Evolutionary conservation across 768 basidiomycete species (phyloP).

Genomic region (Termitomyces sp.): DNA sequence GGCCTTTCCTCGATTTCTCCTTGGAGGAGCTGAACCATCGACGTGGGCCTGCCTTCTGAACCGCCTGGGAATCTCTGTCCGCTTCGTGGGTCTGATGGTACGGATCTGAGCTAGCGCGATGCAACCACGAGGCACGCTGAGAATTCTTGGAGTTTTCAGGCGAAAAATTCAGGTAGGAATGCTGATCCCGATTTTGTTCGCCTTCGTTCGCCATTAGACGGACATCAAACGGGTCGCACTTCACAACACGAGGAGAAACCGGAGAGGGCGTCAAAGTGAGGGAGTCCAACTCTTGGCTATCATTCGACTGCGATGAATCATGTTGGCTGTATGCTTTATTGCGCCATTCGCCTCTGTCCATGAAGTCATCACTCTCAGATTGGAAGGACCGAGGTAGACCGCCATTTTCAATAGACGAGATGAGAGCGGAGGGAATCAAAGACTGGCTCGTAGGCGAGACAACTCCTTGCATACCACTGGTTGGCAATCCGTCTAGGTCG

Average conservation of each 20-base stretch:
- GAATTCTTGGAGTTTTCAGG: conserved; percentile 25
- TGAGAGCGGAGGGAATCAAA: conserved; percentile 54
- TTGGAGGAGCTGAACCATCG: conserved; percentile 47
- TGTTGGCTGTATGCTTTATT: conserved; percentile 14
- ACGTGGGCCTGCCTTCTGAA: conserved; percentile 33
- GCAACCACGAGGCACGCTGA: conserved; percentile 27
- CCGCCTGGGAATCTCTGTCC: conserved; percentile 12
- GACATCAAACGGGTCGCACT: conserved; percentile 48
- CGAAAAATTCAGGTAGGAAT: conserved; percentile 4
- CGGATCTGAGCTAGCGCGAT: conserved; percentile 35
- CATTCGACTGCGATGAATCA: conserved; percentile 8
- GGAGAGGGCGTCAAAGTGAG: conserved; percentile 30
- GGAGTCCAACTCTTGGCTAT: conserved; percentile 14
- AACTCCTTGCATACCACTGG: conserved; percentile 21
- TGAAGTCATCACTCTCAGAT: conserved; percentile 48
- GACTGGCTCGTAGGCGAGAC: conserved; percentile 43
- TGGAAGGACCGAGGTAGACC: conserved; percentile 45
- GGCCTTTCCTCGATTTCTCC: conserved; percentile 57
- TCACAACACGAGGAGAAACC: conserved; percentile 22
- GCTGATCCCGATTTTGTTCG: conserved; percentile 17
- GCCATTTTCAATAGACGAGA: conserved; percentile 47
- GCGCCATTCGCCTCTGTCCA: conserved; percentile 51
- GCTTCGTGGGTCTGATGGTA: conserved; percentile 9
- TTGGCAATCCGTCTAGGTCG: conserved; percentile 32
- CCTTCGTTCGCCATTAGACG: conserved; percentile 25